Base-by-base conservation (phyloP, 1,284 basidiomycete genomes). In the Salmacisia buchloeana region DNA sequence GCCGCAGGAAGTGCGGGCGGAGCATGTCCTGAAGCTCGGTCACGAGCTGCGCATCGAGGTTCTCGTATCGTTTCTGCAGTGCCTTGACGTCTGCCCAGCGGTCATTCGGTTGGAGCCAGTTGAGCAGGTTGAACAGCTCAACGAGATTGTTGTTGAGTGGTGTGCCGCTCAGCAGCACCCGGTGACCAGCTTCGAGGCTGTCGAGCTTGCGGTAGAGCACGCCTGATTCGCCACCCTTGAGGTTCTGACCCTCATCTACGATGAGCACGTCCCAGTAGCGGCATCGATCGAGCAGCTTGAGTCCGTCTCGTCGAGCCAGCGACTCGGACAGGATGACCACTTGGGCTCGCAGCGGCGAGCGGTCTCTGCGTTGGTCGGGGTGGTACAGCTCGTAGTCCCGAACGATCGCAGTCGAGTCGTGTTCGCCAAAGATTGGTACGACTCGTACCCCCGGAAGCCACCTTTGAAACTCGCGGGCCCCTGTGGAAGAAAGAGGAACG, bases 121-220 rank as follows among this genome's bases (percentile, higher is more conserved):
- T 68, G 63, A 72, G 65, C 54, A 71, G 65, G 18, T 72, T 69
- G 67, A 71, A 74, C 56, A 75, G 69, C 66, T 98, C 94, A 60
- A 91, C 86, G 38, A 97, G 88, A 75, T 96, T 97, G 82, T 97
- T 97, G 80, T 98, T 97, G 60, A 98, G 81, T 1, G 94, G 94
- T 1, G 96, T 97, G 85, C 93, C 76, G 18, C 94, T 96, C 85
- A 97, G 89, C 60, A 97, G 88, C 46, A 97, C 84, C 21, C 91
- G 87, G 76, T 97, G 92, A 2, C 86, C 83, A 35, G 85, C 86
- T 35, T 88, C 88, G 61, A 97, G 82, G 67, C 90, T 88, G 60
- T 88, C 89, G 62, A 97, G 82, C 63, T 88, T 88, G 73, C 84
- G 87, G 83, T 94, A 96, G 27, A 97, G 84, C 60, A 92, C 80